Conservation (phyloP, 1,139 yeast species). For the Blastobotrys apis region DNA sequence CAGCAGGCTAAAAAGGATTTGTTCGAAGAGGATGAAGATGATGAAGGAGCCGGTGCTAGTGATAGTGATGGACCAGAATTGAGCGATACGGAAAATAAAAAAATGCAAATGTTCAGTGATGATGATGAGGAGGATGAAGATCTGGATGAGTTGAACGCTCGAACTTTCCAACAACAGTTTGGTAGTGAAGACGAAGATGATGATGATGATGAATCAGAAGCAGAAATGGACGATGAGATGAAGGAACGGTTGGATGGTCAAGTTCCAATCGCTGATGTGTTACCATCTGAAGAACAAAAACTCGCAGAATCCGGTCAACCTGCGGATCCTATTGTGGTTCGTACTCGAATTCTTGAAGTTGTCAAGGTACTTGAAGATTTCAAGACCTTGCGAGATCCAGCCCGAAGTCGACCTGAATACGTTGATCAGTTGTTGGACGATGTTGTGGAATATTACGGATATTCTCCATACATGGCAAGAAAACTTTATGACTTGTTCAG, state of each 20-base stretch:
- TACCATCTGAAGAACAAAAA: conserved; percentile 57
- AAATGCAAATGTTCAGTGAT: conserved; percentile 81
- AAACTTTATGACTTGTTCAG: conserved; percentile 85
- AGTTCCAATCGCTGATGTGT: conserved; percentile 5
- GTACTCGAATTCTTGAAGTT: conserved; percentile 93
- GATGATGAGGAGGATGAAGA: conserved; percentile 76
- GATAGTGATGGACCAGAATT: conserved; percentile 50
- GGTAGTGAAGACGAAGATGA: conserved; percentile 60
- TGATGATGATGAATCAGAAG: conserved; percentile 27
- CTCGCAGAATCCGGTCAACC: conserved; percentile 53
- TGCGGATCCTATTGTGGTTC: conserved; percentile 68
- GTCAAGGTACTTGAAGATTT: conserved; percentile 95
- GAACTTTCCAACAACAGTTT: conserved; percentile 64
- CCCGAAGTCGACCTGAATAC: conserved; percentile 79
- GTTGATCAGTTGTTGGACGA: conserved; percentile 72
- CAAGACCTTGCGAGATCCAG: conserved; percentile 77
- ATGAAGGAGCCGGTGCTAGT: conserved; percentile 32
- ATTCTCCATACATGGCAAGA: conserved; percentile 89
- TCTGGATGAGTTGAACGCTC: conserved; percentile 84
- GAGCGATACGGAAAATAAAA: conserved; percentile 50
- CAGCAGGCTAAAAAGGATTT: conserved; percentile 72
- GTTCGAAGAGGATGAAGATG: conserved; percentile 65
- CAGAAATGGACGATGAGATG: conserved; percentile 28
- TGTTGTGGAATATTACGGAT: conserved; percentile 93
- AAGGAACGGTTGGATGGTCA: conserved; percentile 8